phyloP scores from a whole-genome alignment of 1,284 basidiomycete species.

The Pterula multifida region DNA sequence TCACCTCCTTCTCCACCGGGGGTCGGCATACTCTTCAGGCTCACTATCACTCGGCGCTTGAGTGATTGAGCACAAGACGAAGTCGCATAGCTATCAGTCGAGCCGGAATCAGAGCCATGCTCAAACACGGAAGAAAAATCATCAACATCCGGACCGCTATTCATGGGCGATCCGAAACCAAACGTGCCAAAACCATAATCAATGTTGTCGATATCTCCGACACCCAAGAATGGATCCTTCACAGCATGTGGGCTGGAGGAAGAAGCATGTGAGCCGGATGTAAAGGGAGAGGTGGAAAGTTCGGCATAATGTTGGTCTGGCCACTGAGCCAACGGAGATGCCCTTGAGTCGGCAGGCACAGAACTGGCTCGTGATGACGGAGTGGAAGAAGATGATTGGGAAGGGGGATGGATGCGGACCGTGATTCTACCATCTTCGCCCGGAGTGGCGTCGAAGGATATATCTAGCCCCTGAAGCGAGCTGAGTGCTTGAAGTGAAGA shows the following conservation, averaged over 20 bases:
- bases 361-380: background rate
- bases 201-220: slow-evolving; percentile 23
- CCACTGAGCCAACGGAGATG: slow-evolving; percentile 14
- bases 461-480: slow-evolving; percentile 45
- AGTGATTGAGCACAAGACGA: slow-evolving; percentile 10
- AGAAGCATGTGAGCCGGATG: slow-evolving; percentile 10
- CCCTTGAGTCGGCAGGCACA: slow-evolving; percentile 2
- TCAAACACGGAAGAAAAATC: slow-evolving; percentile 17
- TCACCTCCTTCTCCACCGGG: slow-evolving; percentile 53
- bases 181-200: slow-evolving; percentile 23
- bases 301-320: background rate
- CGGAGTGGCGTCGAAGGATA: slow-evolving; percentile 56
- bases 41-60: slow-evolving; percentile 46
- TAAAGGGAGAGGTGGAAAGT: slow-evolving; percentile 6
- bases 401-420: slow-evolving; percentile 52
- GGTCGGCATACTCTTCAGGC: slow-evolving; percentile 48
- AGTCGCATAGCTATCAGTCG: background rate
- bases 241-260: slow-evolving; percentile 12
- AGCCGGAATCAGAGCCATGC: slow-evolving; percentile 11
- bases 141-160: slow-evolving; percentile 17
- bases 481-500: slow-evolving; percentile 26
- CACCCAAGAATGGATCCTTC: slow-evolving; percentile 44
- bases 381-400: background rate
- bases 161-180: background rate
- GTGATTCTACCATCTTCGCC: slow-evolving; percentile 59